Evolutionary conservation across 2,329 filamentous ascomycete species (phyloP).

Genomic region (Penicillium sp.): DNA sequence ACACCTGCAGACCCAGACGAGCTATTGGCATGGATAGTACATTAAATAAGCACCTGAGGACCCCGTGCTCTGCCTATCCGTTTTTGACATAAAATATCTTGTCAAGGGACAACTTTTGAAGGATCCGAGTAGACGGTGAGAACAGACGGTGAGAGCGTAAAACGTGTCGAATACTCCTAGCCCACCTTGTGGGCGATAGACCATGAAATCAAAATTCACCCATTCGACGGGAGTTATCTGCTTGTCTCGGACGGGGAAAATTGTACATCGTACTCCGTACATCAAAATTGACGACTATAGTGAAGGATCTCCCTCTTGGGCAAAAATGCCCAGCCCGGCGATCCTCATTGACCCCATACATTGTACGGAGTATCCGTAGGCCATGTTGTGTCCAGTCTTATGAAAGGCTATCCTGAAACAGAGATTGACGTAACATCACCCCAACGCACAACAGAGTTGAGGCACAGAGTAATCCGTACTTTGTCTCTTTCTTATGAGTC

Average conservation of each 20-base stretch:
- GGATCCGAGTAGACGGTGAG: neutral
- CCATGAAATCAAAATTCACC: neutral
- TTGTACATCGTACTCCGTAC: constrained; percentile 15
- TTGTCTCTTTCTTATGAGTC: neutral
- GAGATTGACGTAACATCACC: neutral
- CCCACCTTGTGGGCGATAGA: neutral
- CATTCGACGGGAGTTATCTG: neutral
- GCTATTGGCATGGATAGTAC: neutral
- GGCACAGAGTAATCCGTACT: neutral
- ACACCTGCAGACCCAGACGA: neutral
- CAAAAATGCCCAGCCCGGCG: neutral
- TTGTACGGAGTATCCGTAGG: neutral
- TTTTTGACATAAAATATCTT: neutral
- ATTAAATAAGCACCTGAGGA: neutral
- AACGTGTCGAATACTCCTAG: neutral
- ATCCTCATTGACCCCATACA: neutral
- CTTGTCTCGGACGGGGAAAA: neutral
- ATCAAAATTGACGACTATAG: constrained; percentile 10
- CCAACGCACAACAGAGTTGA: neutral
- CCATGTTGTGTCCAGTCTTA: neutral
- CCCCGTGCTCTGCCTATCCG: neutral
- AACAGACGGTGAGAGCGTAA: neutral
- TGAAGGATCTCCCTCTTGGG: neutral
- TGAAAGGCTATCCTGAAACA: neutral
- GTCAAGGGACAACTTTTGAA: neutral